Conservation (phyloP, 2,329 filamentous ascomycete genomes). For the Davidsoniella virescens region DNA sequence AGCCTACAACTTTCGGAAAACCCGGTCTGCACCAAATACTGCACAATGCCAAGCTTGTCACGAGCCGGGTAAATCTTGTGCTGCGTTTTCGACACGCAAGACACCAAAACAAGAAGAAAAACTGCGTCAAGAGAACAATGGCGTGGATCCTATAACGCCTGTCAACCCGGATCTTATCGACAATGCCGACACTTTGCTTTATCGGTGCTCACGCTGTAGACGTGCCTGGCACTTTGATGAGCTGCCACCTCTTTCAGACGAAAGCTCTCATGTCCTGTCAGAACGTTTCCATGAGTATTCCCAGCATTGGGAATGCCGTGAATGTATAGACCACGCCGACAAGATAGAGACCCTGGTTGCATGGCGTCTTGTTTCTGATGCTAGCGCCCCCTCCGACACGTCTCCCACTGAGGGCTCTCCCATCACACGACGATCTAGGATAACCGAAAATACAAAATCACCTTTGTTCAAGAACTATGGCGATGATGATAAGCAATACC, state of each 20-base stretch:
- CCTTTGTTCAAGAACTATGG: conserved; percentile 28
- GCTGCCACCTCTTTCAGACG: conserved; percentile 39
- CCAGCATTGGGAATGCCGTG: conserved; percentile 60
- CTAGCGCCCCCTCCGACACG: background rate
- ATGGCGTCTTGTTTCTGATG: conserved; percentile 50
- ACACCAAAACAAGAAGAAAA: conserved; percentile 71
- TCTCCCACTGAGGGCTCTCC: conserved; percentile 8
- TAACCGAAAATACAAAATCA: background rate
- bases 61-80: conserved; percentile 49
- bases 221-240: conserved; percentile 76
- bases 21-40: conserved; percentile 48
- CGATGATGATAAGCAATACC: conserved; percentile 68
- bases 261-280: conserved; percentile 26
- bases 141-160: conserved; percentile 55
- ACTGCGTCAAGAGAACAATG: conserved; percentile 60
- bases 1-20: conserved; percentile 49
- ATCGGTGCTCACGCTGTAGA: conserved; percentile 64
- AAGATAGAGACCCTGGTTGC: conserved; percentile 71
- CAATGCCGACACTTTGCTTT: conserved; percentile 60
- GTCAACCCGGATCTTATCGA: conserved; percentile 53
- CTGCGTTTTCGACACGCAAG: conserved; percentile 55
- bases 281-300: conserved; percentile 54
- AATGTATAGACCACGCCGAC: conserved; percentile 47
- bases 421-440: too few species aligned
- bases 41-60: conserved; percentile 58